Percentiles rank a stretch among this genome's conserved stretches.
Conservation (phyloP, 1,284 basidiomycete species). For the Sanghuangporus sanghuang region DNA sequence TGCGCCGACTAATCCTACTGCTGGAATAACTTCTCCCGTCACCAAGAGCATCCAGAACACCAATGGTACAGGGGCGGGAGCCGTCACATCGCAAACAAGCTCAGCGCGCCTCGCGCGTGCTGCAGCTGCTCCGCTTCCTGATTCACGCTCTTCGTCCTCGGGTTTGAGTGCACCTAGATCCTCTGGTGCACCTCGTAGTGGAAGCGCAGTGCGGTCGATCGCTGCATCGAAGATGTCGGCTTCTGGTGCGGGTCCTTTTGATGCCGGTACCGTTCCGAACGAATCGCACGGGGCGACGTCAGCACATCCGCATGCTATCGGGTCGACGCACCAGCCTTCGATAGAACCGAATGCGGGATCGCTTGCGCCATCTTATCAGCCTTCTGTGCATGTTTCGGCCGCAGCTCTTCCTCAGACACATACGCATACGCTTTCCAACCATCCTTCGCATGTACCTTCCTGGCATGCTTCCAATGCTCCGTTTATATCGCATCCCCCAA, state of each 20-base stretch:
- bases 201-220: not conserved
- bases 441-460: not conserved
- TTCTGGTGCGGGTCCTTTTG: not conserved
- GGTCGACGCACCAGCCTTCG: not conserved
- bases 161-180: not conserved
- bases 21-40: not conserved
- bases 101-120: conserved; percentile 7
- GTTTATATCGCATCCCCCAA: not conserved
- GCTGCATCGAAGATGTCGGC: not conserved
- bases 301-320: not conserved
- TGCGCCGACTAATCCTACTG: not conserved
- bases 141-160: conserved; percentile 7
- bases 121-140: conserved; percentile 5
- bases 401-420: not conserved
- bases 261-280: not conserved
- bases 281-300: not conserved
- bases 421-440: not conserved
- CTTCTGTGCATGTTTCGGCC: not conserved
- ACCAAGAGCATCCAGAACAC: not conserved
- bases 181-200: not conserved
- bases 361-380: not conserved
- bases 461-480: not conserved
- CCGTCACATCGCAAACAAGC: not conserved
- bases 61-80: not conserved
- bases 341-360: not conserved